Evolutionary conservation across 805 yeast species (phyloP), one percentile per base, ranked within the genome.

Genomic region (Schizosaccharomyces lindneri): DNA sequence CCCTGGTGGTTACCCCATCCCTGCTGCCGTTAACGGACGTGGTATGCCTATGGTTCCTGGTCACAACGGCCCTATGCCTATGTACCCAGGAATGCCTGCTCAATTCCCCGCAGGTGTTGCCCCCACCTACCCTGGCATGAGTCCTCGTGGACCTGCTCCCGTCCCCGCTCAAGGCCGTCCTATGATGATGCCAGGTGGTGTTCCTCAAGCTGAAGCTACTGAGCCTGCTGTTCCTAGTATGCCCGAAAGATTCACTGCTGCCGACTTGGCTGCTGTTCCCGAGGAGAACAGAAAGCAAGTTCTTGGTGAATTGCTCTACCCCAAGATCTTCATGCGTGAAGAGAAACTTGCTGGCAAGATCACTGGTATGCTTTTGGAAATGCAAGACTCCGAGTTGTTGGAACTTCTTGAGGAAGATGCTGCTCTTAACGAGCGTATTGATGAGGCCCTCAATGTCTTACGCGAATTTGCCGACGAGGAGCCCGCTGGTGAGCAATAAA

Each of bases 311-410:
- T 95, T 88, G 72, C 80, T 93, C 72, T 93, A 90, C 81, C 88
- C 94, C 71, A 86, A 83, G 81, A 85, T 93, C 70, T 82, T 84
- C 66, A 82, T 88, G 67, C 82, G 82, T 69, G 95, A 88, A 71
- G 85, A 84, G 63, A 95, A 88, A 76, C 87, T 95, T 70, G 97
- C 97, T 67, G 95, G 96, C 77, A 90, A 89, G 79, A 87, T 93
- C 73, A 93, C 98, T 67, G 97, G 97, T 78, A 93, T 93, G 97
- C 82, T 93, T 78, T 81, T 93, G 72, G 96, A 89, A 73, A 82
- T 90, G 82, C 94, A 88, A 72, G 86, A 85, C 75, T 81, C 81
- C 70, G 96, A 90, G 77, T 85, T 93, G 69, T 76, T 89, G 70
- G 84, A 85, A 65, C 79, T 90, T 73, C 81, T 87, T 73, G 94